phyloP scores from a whole-genome alignment of 139 green algal species.

The Micromonas pusilla region DNA sequence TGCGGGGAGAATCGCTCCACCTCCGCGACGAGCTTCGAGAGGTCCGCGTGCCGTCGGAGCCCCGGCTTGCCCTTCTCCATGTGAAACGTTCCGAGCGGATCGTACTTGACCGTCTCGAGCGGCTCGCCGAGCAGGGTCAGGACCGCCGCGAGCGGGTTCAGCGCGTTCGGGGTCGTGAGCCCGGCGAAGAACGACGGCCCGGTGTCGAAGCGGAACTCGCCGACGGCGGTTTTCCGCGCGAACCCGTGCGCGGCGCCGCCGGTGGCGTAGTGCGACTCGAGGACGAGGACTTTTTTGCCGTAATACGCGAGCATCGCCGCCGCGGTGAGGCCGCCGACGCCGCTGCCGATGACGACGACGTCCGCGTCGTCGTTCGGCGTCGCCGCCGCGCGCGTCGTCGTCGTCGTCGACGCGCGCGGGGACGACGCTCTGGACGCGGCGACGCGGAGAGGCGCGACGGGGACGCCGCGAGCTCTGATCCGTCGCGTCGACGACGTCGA shows the following conservation, averaged over 20 bases:
- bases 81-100: conserved; percentile 61
- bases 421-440: too few relatives aligned
- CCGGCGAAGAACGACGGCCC: conserved; percentile 80
- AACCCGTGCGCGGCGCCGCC: conserved; percentile 77
- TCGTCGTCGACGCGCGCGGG: neutral
- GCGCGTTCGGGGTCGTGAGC: conserved; percentile 44
- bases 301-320: conserved; percentile 75
- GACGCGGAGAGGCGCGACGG: too few relatives aligned
- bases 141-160: conserved; percentile 53
- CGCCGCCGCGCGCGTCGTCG: neutral
- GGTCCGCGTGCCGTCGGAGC: conserved; percentile 11
- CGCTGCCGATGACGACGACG: conserved; percentile 50
- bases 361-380: conserved; percentile 22
- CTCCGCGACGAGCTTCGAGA: neutral
- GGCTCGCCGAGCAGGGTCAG: conserved; percentile 57
- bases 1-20: neutral
- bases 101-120: conserved; percentile 41
- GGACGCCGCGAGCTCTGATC: too few relatives aligned
- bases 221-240: conserved; percentile 36
- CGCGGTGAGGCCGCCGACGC: conserved; percentile 75
- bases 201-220: conserved; percentile 76
- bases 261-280: conserved; percentile 66
- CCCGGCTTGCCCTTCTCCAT: conserved; percentile 12
- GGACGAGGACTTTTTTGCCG: conserved; percentile 38
- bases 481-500: too few relatives aligned